Evolutionary conservation across 23 red algal genomes (phyloP), one percentile per base, ranked within the genome.

Genomic region (Gracilaria vermiculophylla): DNA sequence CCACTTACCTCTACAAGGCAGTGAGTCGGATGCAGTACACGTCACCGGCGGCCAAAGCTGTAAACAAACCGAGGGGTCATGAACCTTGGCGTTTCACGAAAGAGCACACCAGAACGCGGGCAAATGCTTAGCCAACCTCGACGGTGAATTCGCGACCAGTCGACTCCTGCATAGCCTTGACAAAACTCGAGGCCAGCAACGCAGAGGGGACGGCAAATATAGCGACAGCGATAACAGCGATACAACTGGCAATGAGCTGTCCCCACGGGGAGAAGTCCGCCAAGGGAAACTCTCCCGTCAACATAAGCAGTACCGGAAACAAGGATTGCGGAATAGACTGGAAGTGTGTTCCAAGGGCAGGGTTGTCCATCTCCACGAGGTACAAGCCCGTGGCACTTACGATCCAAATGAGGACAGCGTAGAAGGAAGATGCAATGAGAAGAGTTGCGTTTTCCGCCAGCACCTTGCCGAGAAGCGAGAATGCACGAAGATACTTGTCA

Each of bases 201-300:
- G 82, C 92, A 31, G 82, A 88, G 0, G 92, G 92, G 12, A 94
- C 83, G 16, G 92, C 92, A 57, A 94, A 94, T 24, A 94, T 79
- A 10, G 92, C 92, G 34, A 94, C 92, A 25, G 92, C 92, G 36
- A 94, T 48, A 13, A 94, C 75, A 41, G 92, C 92, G 37, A 94
- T 88, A 19, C 62, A 33, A 70, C 82, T 76, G 10, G 92, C 82
- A 65, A 94, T 87, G 21, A 83, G 67, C 58, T 89, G 83, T 29
- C 92, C 92, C 53, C 27, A 53, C 0, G 83, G 29, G 17, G 92
- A 82, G 36, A 94, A 94, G 36, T 94, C 92, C 0, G 75, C 92
- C 12, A 89, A 39, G 4, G 92, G 92, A 79, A 81, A 94, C 53
- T 94, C 92, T 64, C 92, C 92, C 1, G 92, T 94, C 28, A 94